Percentiles rank a stretch among this genome's conserved stretches.
These are phyloP conservation scores for Saccharomycopsis sp. DNA, from an alignment of 805 yeast genomes.

Conservation along the genomic window DNA sequence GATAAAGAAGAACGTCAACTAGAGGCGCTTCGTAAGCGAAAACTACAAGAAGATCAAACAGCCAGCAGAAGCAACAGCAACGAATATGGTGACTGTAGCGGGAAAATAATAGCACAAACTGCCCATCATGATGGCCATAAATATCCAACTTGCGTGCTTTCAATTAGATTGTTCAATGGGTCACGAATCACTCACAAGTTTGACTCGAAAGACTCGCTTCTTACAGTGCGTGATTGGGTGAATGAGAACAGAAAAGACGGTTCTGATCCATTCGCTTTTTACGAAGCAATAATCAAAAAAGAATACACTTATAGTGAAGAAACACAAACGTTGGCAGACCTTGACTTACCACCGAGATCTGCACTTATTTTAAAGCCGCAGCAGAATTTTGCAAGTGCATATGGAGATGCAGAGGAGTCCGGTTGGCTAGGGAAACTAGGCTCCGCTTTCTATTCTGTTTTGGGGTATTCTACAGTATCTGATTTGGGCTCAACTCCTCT, in stretches of 20 bases:
- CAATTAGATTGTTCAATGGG: conserved; percentile 67
- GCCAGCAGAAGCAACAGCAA: neutral
- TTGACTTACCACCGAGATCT: conserved; percentile 66
- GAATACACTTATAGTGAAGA: conserved; percentile 62
- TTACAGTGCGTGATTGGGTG: conserved; percentile 56
- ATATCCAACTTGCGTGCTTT: conserved; percentile 33
- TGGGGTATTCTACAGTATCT: conserved; percentile 25
- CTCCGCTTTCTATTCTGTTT: conserved; percentile 30
- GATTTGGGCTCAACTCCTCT: neutral
- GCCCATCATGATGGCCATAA: conserved; percentile 22
- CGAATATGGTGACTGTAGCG: neutral
- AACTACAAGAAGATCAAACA: neutral
- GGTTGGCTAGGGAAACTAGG: conserved; percentile 31
- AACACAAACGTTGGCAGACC: conserved; percentile 40
- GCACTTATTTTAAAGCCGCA: conserved; percentile 68
- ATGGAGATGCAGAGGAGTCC: conserved; percentile 22
- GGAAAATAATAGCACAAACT: neutral
- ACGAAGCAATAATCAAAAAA: conserved; percentile 51
- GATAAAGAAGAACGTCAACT: conserved; percentile 43
- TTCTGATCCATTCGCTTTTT: conserved; percentile 37
- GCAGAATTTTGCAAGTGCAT: conserved; percentile 28
- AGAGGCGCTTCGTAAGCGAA: conserved; percentile 6
- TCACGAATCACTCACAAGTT: conserved; percentile 48
- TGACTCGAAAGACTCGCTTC: conserved; percentile 37
- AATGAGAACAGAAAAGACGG: conserved; percentile 45